Conservation (phyloP, 1,284 basidiomycete genomes). For the Sphagnurus paluster region DNA sequence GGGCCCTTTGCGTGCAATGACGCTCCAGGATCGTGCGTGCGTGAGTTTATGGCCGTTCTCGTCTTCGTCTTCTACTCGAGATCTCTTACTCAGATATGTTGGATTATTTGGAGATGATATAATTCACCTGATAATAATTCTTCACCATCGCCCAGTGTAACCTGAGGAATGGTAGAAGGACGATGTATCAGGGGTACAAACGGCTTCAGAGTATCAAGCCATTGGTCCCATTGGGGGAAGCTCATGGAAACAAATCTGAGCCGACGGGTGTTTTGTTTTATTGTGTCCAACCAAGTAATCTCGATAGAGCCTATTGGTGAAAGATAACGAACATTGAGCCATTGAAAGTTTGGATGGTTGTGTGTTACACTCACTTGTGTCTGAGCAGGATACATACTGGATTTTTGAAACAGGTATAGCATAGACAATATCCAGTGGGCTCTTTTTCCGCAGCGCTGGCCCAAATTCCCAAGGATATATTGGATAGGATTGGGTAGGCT, state of each 20-base stretch:
- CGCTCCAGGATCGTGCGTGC: conserved; percentile 37
- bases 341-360: no score
- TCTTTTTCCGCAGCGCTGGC: conserved; percentile 28
- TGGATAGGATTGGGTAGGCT: conserved; percentile 26
- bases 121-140: conserved; percentile 21
- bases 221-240: conserved; percentile 35
- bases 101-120: background rate
- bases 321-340: background rate
- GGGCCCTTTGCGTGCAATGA: conserved; percentile 36
- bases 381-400: conserved; percentile 26
- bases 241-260: conserved; percentile 28
- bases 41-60: conserved; percentile 25
- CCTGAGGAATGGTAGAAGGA: conserved; percentile 19
- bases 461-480: conserved; percentile 37
- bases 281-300: conserved; percentile 31
- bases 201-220: conserved; percentile 28
- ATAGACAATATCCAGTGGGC: conserved; percentile 29
- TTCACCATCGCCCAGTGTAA: conserved; percentile 18
- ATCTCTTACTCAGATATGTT: background rate
- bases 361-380: conserved; percentile 24
- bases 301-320: conserved; percentile 27
- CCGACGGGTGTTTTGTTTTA: conserved; percentile 16
- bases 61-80: conserved; percentile 26
- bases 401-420: conserved; percentile 30
- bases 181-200: conserved; percentile 28